Conservation (phyloP, 768 basidiomycete species). For the Hortiboletus flavorubellus region DNA sequence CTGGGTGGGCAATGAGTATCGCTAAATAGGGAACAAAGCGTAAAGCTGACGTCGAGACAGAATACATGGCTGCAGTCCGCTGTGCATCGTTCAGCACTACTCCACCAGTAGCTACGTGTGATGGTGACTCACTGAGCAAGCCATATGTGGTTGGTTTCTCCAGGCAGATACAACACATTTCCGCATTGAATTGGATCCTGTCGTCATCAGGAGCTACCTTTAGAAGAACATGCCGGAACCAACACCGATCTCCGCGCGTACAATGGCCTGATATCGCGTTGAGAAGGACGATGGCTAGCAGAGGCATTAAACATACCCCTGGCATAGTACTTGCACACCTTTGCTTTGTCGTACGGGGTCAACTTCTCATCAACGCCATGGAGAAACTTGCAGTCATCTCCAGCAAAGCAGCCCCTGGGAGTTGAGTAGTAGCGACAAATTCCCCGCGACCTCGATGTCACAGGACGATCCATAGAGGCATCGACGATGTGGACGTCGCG, state of each 20-base stretch:
- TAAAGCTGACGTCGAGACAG: conserved; percentile 56
- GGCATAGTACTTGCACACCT: conserved; percentile 64
- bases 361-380: conserved; percentile 53
- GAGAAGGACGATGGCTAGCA: not conserved
- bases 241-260: conserved; percentile 64
- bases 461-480: conserved; percentile 47
- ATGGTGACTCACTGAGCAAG: conserved; percentile 50
- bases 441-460: conserved; percentile 69
- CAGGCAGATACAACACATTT: conserved; percentile 68
- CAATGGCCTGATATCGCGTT: conserved; percentile 55
- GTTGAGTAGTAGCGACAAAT: conserved; percentile 65
- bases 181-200: conserved; percentile 36
- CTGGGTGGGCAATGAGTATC: conserved; percentile 32
- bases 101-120: not conserved
- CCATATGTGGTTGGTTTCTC: conserved; percentile 71
- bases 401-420: conserved; percentile 66
- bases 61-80: conserved; percentile 77
- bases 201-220: conserved; percentile 22
- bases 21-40: not conserved
- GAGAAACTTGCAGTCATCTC: conserved; percentile 71
- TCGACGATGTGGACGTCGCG: conserved; percentile 12
- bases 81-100: conserved; percentile 26
- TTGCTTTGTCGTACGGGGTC: conserved; percentile 69
- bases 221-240: conserved; percentile 60
- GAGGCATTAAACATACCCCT: conserved; percentile 39